Evolutionary conservation across 768 basidiomycete species (phyloP).

Genomic region (Lactarius sanguifluus): DNA sequence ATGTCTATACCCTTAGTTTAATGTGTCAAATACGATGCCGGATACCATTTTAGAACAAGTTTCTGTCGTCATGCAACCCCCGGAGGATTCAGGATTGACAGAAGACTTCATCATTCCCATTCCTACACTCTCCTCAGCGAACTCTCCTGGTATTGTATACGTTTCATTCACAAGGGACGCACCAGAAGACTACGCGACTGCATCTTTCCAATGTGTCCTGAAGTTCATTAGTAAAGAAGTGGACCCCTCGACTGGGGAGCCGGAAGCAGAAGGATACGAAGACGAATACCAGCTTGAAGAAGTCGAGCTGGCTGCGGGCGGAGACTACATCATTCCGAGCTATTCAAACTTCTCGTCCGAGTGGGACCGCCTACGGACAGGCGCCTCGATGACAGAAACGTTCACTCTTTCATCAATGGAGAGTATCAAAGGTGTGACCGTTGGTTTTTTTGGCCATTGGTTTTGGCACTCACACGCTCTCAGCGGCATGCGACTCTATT

Average conservation of each 20-base stretch:
- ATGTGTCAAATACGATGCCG: conserved; percentile 93
- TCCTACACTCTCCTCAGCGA: conserved; percentile 62
- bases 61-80: conserved; percentile 87
- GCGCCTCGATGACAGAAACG: conserved; percentile 83
- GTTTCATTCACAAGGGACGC: conserved; percentile 88
- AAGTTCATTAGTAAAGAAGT: conserved; percentile 97
- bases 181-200: conserved; percentile 74
- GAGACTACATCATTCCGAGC: conserved; percentile 92
- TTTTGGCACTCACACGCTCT: conserved; percentile 28
- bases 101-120: conserved; percentile 96
- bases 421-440: conserved; percentile 78
- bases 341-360: conserved; percentile 90
- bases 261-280: conserved; percentile 98
- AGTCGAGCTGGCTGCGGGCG: conserved; percentile 83
- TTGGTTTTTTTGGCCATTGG: conserved; percentile 16
- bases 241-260: conserved; percentile 91
- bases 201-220: conserved; percentile 87
- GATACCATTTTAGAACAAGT: conserved; percentile 95
- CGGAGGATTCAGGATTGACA: conserved; percentile 68
- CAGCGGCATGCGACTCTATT: conserved; percentile 95
- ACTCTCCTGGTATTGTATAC: conserved; percentile 84
- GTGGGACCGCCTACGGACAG: conserved; percentile 88
- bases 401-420: conserved; percentile 92
- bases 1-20: conserved; percentile 60
- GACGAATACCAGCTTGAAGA: conserved; percentile 99